Percentiles rank a stretch among this genome's conserved stretches.
Conservation (phyloP, 768 basidiomycete genomes). For the Trametes coccinea region DNA sequence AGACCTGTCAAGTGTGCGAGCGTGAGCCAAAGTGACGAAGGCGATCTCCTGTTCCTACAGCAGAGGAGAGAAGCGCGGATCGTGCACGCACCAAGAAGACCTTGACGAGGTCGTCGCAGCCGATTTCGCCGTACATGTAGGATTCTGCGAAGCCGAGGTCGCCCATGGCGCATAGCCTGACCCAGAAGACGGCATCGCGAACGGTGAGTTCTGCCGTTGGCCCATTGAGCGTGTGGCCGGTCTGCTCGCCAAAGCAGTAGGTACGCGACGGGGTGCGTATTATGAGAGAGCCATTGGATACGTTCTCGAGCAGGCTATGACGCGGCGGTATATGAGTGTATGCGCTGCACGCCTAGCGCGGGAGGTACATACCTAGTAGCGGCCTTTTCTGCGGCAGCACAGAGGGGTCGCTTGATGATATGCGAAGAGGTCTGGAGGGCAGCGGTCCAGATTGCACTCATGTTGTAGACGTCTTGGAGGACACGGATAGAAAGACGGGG, state of each 20-base stretch:
- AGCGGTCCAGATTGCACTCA: slow-evolving; percentile 3
- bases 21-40: neutral
- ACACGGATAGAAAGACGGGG: too few relatives aligned
- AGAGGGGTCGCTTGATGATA: slow-evolving; percentile 13
- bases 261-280: slow-evolving; percentile 47
- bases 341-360: neutral
- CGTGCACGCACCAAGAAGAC: slow-evolving; percentile 55
- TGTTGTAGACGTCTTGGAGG: neutral
- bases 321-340: neutral
- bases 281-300: slow-evolving; percentile 48
- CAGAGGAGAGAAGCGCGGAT: neutral
- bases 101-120: slow-evolving; percentile 62
- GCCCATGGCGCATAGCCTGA: slow-evolving; percentile 56
- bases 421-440: neutral
- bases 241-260: slow-evolving; percentile 43
- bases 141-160: slow-evolving; percentile 77
- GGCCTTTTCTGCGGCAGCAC: slow-evolving; percentile 17
- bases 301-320: slow-evolving; percentile 33
- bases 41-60: neutral
- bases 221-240: slow-evolving; percentile 12
- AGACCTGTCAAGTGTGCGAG: slow-evolving; percentile 45
- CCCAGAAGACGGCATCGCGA: slow-evolving; percentile 52
- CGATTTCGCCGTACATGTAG: slow-evolving; percentile 78
- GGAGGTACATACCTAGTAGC: neutral
- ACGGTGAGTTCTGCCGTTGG: slow-evolving; percentile 21